Evolutionary conservation across 371 early-diverging fungal species (phyloP), one percentile per base, ranked within the genome.

Genomic region (Apophysomyces sp.): DNA sequence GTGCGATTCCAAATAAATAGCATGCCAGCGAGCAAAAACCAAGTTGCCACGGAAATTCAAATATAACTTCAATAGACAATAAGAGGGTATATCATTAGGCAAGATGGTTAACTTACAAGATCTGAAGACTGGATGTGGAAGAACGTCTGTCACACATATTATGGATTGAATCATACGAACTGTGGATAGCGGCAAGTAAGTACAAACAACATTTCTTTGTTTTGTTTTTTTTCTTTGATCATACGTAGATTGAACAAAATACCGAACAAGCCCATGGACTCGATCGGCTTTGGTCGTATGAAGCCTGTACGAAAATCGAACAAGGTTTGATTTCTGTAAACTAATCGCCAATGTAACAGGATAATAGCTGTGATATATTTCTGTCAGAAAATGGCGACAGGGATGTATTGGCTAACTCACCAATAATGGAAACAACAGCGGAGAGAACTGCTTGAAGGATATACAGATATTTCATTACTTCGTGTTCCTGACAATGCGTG

Each of bases 1-100:
- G 68, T 7, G 75, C 74, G 34, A 78, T 73, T 16, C 78, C 78
- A 71, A 72, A 78, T 5, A 74, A 44, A 37, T 78, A 78, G 49
- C 73, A 71, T 16, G 71, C 62, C 12, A 78, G 60, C 0, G 78
- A 73, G 24, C 64, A 57, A 26, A 78, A 34, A n/a, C 75, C 75
- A 66, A 71, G 67, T 57, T 78, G 78, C 78, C 78, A 78, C 9
- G 72, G 71, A 18, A 78, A 52, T 52, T 76, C 76, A 37, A 73
- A 73, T 13, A 75, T 31, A 27, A 78, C 76, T 73, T n/a, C n/a
- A n/a, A n/a, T n/a, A n/a, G n/a, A n/a, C n/a, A n/a, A n/a, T n/a
- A n/a, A n/a, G n/a, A n/a, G n/a, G n/a, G n/a, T n/a, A n/a, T n/a
- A n/a, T n/a, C n/a, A n/a, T n/a, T n/a, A n/a, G n/a, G n/a, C n/a